These are phyloP conservation scores for Arabidopsis suecica DNA, from an alignment of 345 rosid species.

Conservation along the genomic window DNA sequence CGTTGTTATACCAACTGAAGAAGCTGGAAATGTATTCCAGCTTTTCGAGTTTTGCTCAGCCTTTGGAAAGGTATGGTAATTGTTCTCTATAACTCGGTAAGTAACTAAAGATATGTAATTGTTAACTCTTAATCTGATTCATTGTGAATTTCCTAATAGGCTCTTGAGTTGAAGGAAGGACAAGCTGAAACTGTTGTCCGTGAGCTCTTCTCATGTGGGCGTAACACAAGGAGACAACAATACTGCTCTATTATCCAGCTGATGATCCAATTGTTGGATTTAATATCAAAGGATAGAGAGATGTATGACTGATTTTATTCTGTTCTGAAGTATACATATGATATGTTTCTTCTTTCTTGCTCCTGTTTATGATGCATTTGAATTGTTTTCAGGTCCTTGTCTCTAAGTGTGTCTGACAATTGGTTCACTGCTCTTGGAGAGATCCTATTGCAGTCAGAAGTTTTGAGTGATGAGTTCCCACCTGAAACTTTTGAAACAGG, in stretches of 20 bases:
- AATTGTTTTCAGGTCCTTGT: constrained; percentile 49
- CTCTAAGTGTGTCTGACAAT: constrained; percentile 53
- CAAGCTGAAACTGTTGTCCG: constrained; percentile 65
- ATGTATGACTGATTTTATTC: constrained; percentile 46
- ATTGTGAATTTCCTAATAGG: constrained; percentile 49
- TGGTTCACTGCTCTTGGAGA: constrained; percentile 64
- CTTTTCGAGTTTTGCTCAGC: constrained; percentile 80
- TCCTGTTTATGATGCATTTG: constrained; percentile 1
- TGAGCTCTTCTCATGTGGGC: constrained; percentile 57
- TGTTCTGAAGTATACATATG: not conserved
- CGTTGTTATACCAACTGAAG: constrained; percentile 58
- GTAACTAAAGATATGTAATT: not conserved
- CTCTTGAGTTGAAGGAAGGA: constrained; percentile 69
- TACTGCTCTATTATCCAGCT: constrained; percentile 57
- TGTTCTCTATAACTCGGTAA: not conserved
- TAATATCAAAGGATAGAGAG: constrained; percentile 58
- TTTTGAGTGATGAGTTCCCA: constrained; percentile 30
- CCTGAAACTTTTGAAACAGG: constrained; percentile 45
- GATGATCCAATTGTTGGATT: constrained; percentile 56
- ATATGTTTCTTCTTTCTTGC: not conserved
- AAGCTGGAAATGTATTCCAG: constrained; percentile 71
- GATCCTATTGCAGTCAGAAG: constrained; percentile 46
- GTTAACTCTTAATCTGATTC: not conserved
- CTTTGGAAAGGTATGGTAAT: constrained; percentile 63
- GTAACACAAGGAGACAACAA: constrained; percentile 55